Evolutionary conservation across 129 eudicot species (phyloP).

Genomic region (Escallonia herrerae): DNA sequence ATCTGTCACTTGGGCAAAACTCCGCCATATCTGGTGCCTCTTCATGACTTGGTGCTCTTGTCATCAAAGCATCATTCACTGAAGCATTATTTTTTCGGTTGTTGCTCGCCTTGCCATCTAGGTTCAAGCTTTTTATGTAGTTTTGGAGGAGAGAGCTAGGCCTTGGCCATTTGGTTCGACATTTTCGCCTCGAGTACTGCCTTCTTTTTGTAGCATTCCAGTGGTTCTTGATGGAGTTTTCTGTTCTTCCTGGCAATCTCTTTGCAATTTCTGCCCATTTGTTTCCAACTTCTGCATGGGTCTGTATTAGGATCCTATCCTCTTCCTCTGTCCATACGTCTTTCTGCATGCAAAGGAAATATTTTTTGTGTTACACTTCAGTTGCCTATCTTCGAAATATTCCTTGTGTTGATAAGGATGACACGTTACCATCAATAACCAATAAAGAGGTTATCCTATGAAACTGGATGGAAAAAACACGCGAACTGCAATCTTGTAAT

Average conservation of each 20-base stretch:
- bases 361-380: no score
- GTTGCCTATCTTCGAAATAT: no score
- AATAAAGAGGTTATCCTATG: no score
- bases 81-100: slow-evolving; percentile 3
- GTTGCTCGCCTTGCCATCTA: slow-evolving; percentile 26
- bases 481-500: no score
- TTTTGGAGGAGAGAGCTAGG: slow-evolving; percentile 69
- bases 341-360: slow-evolving; percentile 35
- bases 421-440: no score
- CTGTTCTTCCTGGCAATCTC: slow-evolving; percentile 73
- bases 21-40: slow-evolving; percentile 4
- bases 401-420: no score
- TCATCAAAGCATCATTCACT: not conserved
- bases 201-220: slow-evolving; percentile 88
- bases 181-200: slow-evolving; percentile 66
- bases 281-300: slow-evolving; percentile 75
- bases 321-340: slow-evolving; percentile 90
- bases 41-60: slow-evolving; percentile 4
- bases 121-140: slow-evolving; percentile 69
- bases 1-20: slow-evolving; percentile 17
- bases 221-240: slow-evolving; percentile 85
- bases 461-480: no score
- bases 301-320: slow-evolving; percentile 61
- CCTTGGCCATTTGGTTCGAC: slow-evolving; percentile 74
- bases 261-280: slow-evolving; percentile 97